These are phyloP conservation scores for Chlorella vulgaris DNA, from an alignment of 139 green algal species.

Conservation along the genomic window DNA sequence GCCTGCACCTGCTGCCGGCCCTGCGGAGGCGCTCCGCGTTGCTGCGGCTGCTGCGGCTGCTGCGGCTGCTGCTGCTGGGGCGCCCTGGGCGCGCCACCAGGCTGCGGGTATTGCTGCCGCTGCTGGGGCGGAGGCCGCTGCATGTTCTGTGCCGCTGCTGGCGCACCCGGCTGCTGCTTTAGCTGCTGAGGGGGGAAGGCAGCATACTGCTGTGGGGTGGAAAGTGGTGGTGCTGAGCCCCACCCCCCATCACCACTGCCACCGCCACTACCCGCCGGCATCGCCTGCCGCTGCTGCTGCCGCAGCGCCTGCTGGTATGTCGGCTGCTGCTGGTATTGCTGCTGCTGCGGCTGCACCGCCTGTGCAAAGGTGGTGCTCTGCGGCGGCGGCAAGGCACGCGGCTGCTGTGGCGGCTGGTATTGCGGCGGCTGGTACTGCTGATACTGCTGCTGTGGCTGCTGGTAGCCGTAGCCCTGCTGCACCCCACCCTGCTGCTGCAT, in stretches of 20 bases:
- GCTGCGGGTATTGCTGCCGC: background rate
- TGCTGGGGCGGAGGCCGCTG: background rate
- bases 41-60: background rate
- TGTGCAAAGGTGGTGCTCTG: slow-evolving; percentile 15
- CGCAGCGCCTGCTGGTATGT: slow-evolving; percentile 21
- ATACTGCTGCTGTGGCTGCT: background rate
- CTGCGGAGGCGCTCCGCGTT: background rate
- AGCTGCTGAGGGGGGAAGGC: background rate
- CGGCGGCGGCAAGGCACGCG: slow-evolving; percentile 39
- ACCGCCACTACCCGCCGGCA: background rate
- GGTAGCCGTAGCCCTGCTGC: too few relatives aligned
- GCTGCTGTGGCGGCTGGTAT: background rate
- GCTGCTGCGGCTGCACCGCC: slow-evolving; percentile 21
- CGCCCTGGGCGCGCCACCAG: too few relatives aligned
- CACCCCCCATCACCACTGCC: background rate
- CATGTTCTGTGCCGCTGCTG: slow-evolving; percentile 8
- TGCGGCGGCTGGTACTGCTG: background rate
- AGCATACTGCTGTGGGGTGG: background rate
- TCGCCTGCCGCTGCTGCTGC: slow-evolving; percentile 20
- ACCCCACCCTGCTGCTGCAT: too few relatives aligned
- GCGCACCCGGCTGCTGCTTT: background rate
- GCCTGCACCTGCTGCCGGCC: background rate
- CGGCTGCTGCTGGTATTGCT: slow-evolving; percentile 1
- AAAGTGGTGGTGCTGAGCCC: background rate
- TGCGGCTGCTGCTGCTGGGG: background rate